Evolutionary conservation across 371 early-diverging fungal genomes (phyloP), one percentile per base, ranked within the genome.

Genomic region (Globomyces sp.): DNA sequence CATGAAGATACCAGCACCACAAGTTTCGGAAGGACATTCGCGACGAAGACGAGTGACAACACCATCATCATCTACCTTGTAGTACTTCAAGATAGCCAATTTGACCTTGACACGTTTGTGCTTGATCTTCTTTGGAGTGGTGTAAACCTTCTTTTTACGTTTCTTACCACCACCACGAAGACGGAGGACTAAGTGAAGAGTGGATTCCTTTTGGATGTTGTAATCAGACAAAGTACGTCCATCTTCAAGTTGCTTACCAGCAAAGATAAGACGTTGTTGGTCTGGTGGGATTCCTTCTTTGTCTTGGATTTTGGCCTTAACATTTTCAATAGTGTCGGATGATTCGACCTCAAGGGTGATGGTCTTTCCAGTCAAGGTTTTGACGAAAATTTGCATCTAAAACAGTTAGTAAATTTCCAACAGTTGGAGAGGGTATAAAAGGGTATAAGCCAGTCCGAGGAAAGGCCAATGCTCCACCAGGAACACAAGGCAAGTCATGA

Each of bases 241-340:
- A 83, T 98, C 99, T 85, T 98, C 99, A 67, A 99, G 92, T 87
- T 99, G 99, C 90, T 99, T 99, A 74, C 98, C 99, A 81, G 99
- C 99, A 80, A 99, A 99, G 79, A 99, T 99, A 72, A 99, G 89
- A 75, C 99, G 97, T 85, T 99, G 99, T 89, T 99, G 99, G 82
- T 99, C 99, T 69, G 99, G 99, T 66, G 99, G 99, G 78, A 99
- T 99, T 72, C 91, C 91, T 82, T 95, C 94, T 81, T 93, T 93
- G 76, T 87, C 90, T 77, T 92, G 89, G 74, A 93, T 92, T 84
- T 90, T 89, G 69, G 85, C 79, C 87, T 91, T 93, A 82, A 93
- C 90, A 65, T 92, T 89, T 44, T 92, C 89, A 78, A 95, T 93
- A 71, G 90, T 88, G 73, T 96, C 96, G 11, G 86, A 83, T 37